Evolutionary conservation across 2,329 filamentous ascomycete genomes (phyloP).

Genomic region (Fusarium incarnatum): DNA sequence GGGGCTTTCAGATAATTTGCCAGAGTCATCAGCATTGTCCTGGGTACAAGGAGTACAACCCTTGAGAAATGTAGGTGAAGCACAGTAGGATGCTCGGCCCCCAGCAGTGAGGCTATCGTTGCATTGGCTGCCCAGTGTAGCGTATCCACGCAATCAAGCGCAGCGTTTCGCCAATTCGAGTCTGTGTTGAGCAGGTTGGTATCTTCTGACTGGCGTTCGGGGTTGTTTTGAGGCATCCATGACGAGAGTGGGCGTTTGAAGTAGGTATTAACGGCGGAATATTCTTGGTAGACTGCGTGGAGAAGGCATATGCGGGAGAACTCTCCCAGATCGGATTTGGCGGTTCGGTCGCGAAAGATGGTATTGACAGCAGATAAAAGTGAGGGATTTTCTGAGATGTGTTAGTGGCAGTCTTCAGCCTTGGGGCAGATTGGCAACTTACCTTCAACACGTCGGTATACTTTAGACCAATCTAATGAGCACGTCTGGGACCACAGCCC

Average conservation of each 20-base stretch:
- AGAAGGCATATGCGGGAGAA: conserved; percentile 38
- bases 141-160: conserved; percentile 63
- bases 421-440: background rate
- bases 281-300: conserved; percentile 40
- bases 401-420: background rate
- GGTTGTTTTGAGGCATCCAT: conserved; percentile 37
- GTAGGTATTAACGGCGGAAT: conserved; percentile 28
- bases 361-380: conserved; percentile 17
- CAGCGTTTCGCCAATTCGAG: conserved; percentile 57
- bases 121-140: conserved; percentile 69
- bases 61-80: conserved; percentile 67
- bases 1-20: conserved; percentile 43
- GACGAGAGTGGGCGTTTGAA: conserved; percentile 31
- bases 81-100: conserved; percentile 65
- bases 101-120: conserved; percentile 60
- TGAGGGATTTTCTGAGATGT: conserved; percentile 31
- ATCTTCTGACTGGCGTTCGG: background rate
- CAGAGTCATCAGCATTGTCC: conserved; percentile 58
- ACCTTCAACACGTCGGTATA: conserved; percentile 1
- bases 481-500: conserved; percentile 13
- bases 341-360: conserved; percentile 25
- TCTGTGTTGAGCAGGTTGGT: background rate
- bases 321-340: conserved; percentile 39
- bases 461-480: conserved; percentile 4
- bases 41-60: conserved; percentile 63